Evolutionary conservation across 768 basidiomycete species (phyloP).

Genomic region (Boletus reticulatus): DNA sequence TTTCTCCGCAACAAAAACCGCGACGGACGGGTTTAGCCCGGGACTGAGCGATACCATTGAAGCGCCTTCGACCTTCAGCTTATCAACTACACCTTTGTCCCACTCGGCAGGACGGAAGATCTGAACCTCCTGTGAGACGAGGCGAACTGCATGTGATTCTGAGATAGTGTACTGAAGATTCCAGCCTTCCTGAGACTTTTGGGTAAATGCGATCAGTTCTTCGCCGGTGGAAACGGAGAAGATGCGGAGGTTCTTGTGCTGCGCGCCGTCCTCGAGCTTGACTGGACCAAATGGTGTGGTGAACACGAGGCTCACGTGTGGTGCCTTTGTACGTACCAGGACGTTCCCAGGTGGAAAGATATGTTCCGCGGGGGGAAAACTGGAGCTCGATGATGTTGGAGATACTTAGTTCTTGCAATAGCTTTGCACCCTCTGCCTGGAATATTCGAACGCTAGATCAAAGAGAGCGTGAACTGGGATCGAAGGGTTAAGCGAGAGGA

Average conservation of each 20-base stretch:
- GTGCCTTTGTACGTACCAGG: slow-evolving; percentile 47
- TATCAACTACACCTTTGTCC: slow-evolving; percentile 76
- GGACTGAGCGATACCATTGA: slow-evolving; percentile 75
- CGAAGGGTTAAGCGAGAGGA: slow-evolving; percentile 4
- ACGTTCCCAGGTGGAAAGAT: slow-evolving; percentile 94
- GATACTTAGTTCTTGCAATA: slow-evolving; percentile 72
- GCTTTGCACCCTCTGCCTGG: slow-evolving; percentile 68
- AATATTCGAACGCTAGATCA: slow-evolving; percentile 65
- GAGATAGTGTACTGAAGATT: slow-evolving; percentile 88
- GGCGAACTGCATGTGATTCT: slow-evolving; percentile 80
- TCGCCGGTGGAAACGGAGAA: slow-evolving; percentile 85
- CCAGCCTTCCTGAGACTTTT: slow-evolving; percentile 93
- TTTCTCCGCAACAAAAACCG: slow-evolving; percentile 91
- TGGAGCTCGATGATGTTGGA: slow-evolving; percentile 79
- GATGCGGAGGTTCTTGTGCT: slow-evolving; percentile 92
- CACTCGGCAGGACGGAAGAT: slow-evolving; percentile 80
- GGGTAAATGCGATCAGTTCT: slow-evolving; percentile 82
- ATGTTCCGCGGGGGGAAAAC: slow-evolving; percentile 93
- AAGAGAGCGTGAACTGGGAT: slow-evolving; percentile 12
- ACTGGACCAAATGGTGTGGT: slow-evolving; percentile 34
- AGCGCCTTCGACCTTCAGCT: slow-evolving; percentile 82
- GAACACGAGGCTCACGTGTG: slow-evolving; percentile 24
- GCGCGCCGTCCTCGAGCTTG: slow-evolving; percentile 86
- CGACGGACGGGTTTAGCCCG: slow-evolving; percentile 84
- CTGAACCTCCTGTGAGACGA: slow-evolving; percentile 80